Evolutionary conservation across 305 asterid genomes (phyloP).

Genomic region (Solanum hybrid): DNA sequence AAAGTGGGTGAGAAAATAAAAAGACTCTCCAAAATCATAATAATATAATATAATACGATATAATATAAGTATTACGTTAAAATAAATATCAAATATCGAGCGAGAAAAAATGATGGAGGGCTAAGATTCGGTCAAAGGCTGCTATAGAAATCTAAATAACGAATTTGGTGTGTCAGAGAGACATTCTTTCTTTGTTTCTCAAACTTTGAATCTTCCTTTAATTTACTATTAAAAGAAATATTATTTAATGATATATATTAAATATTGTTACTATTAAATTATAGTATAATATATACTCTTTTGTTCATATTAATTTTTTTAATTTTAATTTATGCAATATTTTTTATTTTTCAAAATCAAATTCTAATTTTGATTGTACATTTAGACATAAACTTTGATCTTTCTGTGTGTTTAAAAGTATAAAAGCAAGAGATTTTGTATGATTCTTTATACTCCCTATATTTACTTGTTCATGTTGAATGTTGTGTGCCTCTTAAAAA

Average conservation of each 20-base stretch:
- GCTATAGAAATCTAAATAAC: conserved; percentile 20
- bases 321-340: background rate
- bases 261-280: background rate
- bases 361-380: background rate
- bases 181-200: conserved; percentile 24
- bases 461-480: background rate
- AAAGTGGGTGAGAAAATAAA: background rate
- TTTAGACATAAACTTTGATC: background rate
- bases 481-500: background rate
- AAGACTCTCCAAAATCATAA: background rate
- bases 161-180: conserved; percentile 18
- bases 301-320: background rate
- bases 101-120: conserved; percentile 17
- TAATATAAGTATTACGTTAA: background rate
- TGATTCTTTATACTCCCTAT: background rate
- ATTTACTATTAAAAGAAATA: background rate
- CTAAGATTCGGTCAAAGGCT: conserved; percentile 70
- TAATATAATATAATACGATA: too few species aligned
- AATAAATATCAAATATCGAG: background rate
- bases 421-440: background rate
- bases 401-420: background rate
- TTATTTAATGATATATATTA: background rate
- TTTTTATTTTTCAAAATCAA: background rate
- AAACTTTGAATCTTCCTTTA: background rate
- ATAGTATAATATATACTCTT: background rate